Evolutionary conservation across 1,139 yeast species (phyloP).

Genomic region (Yamadazyma triangularis): DNA sequence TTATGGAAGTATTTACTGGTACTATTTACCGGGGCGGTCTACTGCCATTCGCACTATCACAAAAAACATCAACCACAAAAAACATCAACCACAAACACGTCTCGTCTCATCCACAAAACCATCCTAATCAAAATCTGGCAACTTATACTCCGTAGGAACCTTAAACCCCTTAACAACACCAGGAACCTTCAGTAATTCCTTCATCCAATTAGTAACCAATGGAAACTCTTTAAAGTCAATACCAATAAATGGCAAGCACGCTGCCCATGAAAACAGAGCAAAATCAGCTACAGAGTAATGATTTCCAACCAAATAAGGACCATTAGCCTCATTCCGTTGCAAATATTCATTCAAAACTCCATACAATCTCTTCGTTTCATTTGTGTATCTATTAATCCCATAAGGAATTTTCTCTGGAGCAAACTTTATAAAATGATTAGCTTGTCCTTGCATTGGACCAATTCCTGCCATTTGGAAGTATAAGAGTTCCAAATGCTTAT

Average conservation of each 20-base stretch:
- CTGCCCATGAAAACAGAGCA: conserved; percentile 36
- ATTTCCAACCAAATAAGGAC: conserved; percentile 53
- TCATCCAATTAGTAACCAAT: conserved; percentile 39
- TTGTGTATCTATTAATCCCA: conserved; percentile 47
- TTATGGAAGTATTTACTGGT: too few relatives aligned
- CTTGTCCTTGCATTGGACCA: conserved; percentile 63
- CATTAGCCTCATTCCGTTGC: conserved; percentile 29
- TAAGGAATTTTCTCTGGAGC: conserved; percentile 49
- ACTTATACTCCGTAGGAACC: too few relatives aligned
- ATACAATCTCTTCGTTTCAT: conserved; percentile 49
- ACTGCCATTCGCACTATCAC: too few relatives aligned
- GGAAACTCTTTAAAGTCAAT: conserved; percentile 44
- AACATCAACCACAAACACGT: too few relatives aligned
- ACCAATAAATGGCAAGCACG: conserved; percentile 13
- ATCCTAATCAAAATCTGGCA: too few relatives aligned
- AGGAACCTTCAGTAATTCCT: conserved; percentile 29
- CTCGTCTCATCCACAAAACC: too few relatives aligned
- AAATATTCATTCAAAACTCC: conserved; percentile 50
- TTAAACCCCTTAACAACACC: conserved; percentile 31
- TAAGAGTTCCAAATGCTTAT: conserved; percentile 47
- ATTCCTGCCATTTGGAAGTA: conserved; percentile 56
- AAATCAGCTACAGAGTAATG: conserved; percentile 54
- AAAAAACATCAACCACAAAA: too few relatives aligned
- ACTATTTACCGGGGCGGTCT: too few relatives aligned
- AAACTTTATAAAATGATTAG: conserved; percentile 37